phyloP scores from a whole-genome alignment of 2,329 filamentous ascomycete genomes.

The Emergomyces pasteurianus region DNA sequence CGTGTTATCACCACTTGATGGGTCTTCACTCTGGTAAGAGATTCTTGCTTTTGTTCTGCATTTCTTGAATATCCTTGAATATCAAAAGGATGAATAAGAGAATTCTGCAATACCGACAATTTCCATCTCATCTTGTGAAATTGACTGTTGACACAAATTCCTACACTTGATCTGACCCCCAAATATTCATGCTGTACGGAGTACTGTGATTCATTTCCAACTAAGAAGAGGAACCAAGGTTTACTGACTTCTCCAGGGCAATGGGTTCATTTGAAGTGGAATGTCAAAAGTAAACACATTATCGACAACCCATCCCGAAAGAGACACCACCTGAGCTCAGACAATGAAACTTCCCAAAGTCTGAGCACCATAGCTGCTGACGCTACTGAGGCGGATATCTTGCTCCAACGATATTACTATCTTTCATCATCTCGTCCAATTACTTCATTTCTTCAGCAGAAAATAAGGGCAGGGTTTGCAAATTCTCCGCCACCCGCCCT shows the following conservation, averaged over 20 bases:
- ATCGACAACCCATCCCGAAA: background rate
- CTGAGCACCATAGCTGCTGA: background rate
- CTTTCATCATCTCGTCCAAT: constrained; percentile 40
- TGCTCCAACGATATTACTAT: constrained; percentile 26
- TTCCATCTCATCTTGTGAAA: constrained; percentile 27
- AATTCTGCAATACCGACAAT: constrained; percentile 38
- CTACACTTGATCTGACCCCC: constrained; percentile 36
- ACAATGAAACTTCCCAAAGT: background rate
- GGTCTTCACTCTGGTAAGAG: background rate
- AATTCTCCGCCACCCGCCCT: constrained; percentile 26
- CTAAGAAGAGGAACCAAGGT: background rate
- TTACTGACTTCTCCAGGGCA: background rate
- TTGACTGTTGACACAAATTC: constrained; percentile 31
- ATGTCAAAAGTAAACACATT: background rate
- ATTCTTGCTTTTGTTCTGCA: background rate
- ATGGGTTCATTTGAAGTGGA: background rate
- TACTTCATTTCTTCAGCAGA: constrained; percentile 34
- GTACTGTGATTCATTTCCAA: background rate
- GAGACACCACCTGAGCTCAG: background rate
- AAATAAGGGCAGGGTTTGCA: constrained; percentile 18
- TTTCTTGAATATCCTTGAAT: background rate
- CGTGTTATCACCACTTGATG: too few relatives aligned
- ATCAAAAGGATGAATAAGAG: constrained; percentile 28
- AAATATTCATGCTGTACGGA: background rate
- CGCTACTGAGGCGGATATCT: constrained; percentile 15